Base-by-base conservation (phyloP, 2,329 filamentous ascomycete genomes). In the Albophoma yamanashiensis region DNA sequence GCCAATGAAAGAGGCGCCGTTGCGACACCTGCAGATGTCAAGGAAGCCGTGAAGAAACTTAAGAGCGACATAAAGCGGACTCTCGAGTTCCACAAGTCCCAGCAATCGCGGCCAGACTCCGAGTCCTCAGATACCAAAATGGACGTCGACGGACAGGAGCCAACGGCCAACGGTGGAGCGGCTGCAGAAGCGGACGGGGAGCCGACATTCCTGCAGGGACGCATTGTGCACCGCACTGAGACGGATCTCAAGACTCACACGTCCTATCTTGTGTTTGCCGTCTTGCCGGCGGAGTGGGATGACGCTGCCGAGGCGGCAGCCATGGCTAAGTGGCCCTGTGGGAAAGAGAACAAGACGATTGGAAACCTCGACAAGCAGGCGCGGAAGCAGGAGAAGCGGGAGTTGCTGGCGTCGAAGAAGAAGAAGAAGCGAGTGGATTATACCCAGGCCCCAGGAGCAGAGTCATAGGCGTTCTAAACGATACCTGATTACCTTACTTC, bases 201-300 rank as follows among this genome's bases (percentile, higher is more conserved):
- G 15, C 85, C 89, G 63, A 72, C 82, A 1, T 96, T 87, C 76
- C 84, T 89, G 70, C 84, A 92, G 62, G 94, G 94, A 1, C 83
- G 85, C 36, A 69, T 97, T 47, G 82, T 91, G 38, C 91, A 95
- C 67, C 83, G 91, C 31, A 86, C 89, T 0, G 94, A 99, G 75
- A 78, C 86, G 0, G 94, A 99, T 69, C 77, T 97, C 62, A 97
- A 96, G 80, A 94, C 90, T 9, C 94, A 99, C 74, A 99, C 94
- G 0, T 94, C 89, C n/a, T 99, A 99, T 72, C 82, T 99, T 5
- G 89, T 95, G 5, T 99, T 99, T 76, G 94, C 94, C 0, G 78
- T 94, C 3, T 75, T 99, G 62, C 93, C 94, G n/a, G 81, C 86
- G 52, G 87, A 89, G 63, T 99, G 94, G 94, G 87, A 79, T 0